Conservation (phyloP, 2,329 filamentous ascomycete species). For the Fusarium buxicola region DNA sequence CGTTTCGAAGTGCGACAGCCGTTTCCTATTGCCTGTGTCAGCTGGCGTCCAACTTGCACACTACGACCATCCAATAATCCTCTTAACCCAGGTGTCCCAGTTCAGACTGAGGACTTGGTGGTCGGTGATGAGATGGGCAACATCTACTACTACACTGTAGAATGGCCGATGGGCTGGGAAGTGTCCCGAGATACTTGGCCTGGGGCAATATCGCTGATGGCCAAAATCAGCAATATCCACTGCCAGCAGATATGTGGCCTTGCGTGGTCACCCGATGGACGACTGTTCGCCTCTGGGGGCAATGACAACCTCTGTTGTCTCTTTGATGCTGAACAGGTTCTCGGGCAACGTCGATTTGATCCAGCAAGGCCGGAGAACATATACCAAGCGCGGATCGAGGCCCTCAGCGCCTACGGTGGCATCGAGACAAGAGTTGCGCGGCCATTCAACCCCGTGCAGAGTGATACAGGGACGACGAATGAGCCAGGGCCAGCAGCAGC, state of each 20-base stretch:
- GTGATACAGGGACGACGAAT: neutral
- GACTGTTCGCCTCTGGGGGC: slow-evolving; percentile 84
- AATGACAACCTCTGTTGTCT: slow-evolving; percentile 93
- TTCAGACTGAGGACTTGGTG: slow-evolving; percentile 83
- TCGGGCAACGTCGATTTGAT: slow-evolving; percentile 43
- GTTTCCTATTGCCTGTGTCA: slow-evolving; percentile 79
- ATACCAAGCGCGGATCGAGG: slow-evolving; percentile 13
- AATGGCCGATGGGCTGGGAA: slow-evolving; percentile 80
- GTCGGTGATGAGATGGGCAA: slow-evolving; percentile 87
- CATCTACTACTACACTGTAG: slow-evolving; percentile 88
- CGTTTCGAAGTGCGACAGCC: slow-evolving; percentile 82
- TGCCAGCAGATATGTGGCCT: slow-evolving; percentile 92
- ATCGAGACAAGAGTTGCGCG: slow-evolving; percentile 27
- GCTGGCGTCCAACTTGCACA: slow-evolving; percentile 77
- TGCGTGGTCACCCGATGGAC: slow-evolving; percentile 84
- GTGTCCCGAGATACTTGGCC: slow-evolving; percentile 75
- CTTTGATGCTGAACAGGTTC: slow-evolving; percentile 75
- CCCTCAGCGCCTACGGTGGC: slow-evolving; percentile 16
- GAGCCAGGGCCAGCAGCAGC: slow-evolving; percentile 16
- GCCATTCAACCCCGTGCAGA: neutral
- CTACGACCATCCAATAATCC: slow-evolving; percentile 64
- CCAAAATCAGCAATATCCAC: slow-evolving; percentile 78
- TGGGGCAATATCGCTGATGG: slow-evolving; percentile 81
- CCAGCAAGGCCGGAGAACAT: slow-evolving; percentile 2
- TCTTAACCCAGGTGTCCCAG: slow-evolving; percentile 59